Percentiles rank a stretch among this genome's conserved stretches.
Evolutionary conservation across 192 early-diverging fungal species (phyloP).

Genomic region (Coemansia sp.): DNA sequence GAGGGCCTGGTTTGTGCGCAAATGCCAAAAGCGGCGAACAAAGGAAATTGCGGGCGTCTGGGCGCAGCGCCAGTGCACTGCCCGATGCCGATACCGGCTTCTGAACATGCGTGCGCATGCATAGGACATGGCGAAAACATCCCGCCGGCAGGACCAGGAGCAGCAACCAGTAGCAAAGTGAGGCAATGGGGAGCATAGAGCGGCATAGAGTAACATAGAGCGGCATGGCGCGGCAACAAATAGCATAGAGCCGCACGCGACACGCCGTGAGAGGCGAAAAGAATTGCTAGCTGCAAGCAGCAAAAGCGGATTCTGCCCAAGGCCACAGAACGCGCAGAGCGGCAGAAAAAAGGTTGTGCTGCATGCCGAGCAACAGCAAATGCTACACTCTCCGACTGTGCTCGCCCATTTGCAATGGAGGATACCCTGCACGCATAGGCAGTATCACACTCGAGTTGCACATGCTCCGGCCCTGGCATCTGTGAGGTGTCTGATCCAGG

Average conservation of each 20-base stretch:
- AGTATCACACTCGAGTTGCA: not conserved
- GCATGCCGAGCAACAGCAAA: not conserved
- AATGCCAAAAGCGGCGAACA: slow-evolving; percentile 4
- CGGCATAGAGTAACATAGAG: not conserved
- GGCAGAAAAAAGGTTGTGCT: not conserved
- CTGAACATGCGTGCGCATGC: slow-evolving; percentile 17
- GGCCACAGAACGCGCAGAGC: too few species aligned
- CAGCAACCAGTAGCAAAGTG: not conserved
- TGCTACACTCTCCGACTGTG: too few species aligned
- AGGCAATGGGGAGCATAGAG: not conserved
- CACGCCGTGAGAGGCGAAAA: too few species aligned
- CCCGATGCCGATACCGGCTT: slow-evolving; percentile 24
- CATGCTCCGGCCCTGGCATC: not conserved
- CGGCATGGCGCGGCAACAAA: too few species aligned
- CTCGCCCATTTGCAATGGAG: not conserved
- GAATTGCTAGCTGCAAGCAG: not conserved
- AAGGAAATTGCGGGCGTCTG: slow-evolving; percentile 7
- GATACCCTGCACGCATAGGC: not conserved
- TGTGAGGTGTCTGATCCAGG: not conserved
- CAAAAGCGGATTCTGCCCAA: not conserved
- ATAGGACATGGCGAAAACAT: not conserved
- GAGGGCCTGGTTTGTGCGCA: not conserved
- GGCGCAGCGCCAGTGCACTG: slow-evolving; percentile 10
- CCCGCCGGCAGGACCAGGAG: not conserved
- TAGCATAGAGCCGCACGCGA: too few species aligned